Base-by-base conservation (phyloP, 2,329 filamentous ascomycete genomes). In the Neofusicoccum umdonicola region DNA sequence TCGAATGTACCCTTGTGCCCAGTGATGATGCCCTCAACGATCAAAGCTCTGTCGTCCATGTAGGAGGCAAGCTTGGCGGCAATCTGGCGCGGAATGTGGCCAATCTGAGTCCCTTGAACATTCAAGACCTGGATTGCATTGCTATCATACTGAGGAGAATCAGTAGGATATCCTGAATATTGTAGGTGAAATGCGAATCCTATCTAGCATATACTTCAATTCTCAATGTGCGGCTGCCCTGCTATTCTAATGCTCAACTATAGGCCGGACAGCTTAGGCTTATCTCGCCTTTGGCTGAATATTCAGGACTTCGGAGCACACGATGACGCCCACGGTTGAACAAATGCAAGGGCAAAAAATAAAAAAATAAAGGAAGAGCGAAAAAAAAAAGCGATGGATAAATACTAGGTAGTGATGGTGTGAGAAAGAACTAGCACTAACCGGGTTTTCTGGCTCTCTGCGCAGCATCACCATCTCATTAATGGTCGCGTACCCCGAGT, bases 61-160 rank as follows among this genome's bases (percentile, higher is more conserved):
- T 91, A 92, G 1, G 84, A 85, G 0, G 91, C 87, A 62, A 97
- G 78, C 75, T 90, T 94, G n/a, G 82, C 79, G 0, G 88, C 91
- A 22, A 92, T 72, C 1, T 78, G 81, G 12, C 86, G 82, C 6
- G 90, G 89, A 45, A 96, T 81, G 76, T 96, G 92, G 0, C 92
- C 92, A 69, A 96, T 91, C 71, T 96, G 92, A 7, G 77, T 74
- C 15, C 87, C 85, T 71, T 90, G 84, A 13, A 93, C 90, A 74
- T 95, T 96, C 70, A 90, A 84, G 1, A 96, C 86, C 4, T 87
- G 85, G 65, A 96, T 92, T 0, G 92, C 92, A 77, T 95, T 95
- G 5, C 69, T 67, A 72, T 95, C 91, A 72, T 90, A 91, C 44
- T 64, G 19, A 22, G n/a, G 17, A 22, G 12, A 45, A 39, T 54